phyloP scores from a whole-genome alignment of 1,284 basidiomycete species.

The Leccinum insigne region DNA sequence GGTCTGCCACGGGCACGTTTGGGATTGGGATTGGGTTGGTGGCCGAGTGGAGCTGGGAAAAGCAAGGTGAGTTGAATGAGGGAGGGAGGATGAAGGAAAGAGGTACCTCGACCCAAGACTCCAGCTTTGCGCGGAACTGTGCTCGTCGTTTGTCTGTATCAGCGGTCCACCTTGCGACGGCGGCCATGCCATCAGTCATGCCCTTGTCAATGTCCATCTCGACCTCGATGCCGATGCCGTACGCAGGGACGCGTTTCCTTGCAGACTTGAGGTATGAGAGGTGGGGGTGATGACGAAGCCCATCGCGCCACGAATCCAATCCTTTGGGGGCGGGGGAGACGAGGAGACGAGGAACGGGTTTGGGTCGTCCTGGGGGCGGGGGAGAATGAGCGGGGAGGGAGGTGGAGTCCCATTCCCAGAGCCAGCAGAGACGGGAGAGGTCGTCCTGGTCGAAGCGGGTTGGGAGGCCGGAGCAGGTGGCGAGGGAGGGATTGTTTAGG shows the following conservation, averaged over 20 bases:
- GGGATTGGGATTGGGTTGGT: constrained; percentile 41
- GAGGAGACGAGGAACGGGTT: constrained; percentile 67
- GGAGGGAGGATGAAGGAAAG: background rate
- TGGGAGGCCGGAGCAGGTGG: constrained; percentile 65
- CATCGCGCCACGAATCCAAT: constrained; percentile 81
- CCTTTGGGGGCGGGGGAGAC: constrained; percentile 42
- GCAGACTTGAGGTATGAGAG: constrained; percentile 65
- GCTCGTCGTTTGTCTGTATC: constrained; percentile 58
- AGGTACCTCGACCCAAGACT: constrained; percentile 62
- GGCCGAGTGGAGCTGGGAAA: constrained; percentile 50
- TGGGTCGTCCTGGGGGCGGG: constrained; percentile 47
- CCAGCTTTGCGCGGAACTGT: constrained; percentile 58
- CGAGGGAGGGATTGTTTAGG: constrained; percentile 71
- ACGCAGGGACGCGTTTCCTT: constrained; percentile 69
- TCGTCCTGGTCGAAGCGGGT: constrained; percentile 65
- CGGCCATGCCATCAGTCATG: constrained; percentile 77
- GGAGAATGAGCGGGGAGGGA: constrained; percentile 25
- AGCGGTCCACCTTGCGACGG: constrained; percentile 82
- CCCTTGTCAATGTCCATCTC: constrained; percentile 81
- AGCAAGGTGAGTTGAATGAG: constrained; percentile 12
- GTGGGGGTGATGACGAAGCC: constrained; percentile 71
- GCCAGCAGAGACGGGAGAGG: constrained; percentile 73
- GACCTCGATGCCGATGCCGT: constrained; percentile 82
- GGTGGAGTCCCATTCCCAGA: constrained; percentile 84
- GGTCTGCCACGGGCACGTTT: constrained; percentile 59